Evolutionary conservation across 1,284 basidiomycete species (phyloP).

Genomic region (Malassezia equina): DNA sequence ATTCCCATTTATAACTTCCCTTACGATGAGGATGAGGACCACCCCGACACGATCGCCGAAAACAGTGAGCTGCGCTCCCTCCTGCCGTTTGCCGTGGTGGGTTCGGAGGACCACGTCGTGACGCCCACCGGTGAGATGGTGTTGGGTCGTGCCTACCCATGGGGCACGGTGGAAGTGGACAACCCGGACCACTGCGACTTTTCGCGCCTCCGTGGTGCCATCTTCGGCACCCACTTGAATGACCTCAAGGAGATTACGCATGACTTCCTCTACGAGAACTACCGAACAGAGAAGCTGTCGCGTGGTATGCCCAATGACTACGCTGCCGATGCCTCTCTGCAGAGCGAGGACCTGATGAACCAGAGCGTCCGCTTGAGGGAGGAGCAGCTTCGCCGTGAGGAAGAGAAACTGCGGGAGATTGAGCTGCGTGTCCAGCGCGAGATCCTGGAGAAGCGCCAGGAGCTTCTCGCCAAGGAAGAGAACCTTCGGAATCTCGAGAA

Average conservation of each 20-base stretch:
- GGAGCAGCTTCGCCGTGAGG: slow-evolving; percentile 88
- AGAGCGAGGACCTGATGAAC: slow-evolving; percentile 82
- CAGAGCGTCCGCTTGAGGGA: slow-evolving; percentile 96
- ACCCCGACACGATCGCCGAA: slow-evolving; percentile 95
- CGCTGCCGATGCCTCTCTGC: slow-evolving; percentile 34
- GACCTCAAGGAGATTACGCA: slow-evolving; percentile 84
- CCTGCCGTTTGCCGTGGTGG: slow-evolving; percentile 85
- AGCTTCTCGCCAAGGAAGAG: slow-evolving; percentile 57
- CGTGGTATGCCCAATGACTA: slow-evolving; percentile 73
- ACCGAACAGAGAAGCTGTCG: slow-evolving; percentile 95
- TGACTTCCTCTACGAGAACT: slow-evolving; percentile 79
- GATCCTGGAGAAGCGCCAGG: slow-evolving; percentile 97
- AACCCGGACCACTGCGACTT: slow-evolving; percentile 98
- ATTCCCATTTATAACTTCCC: slow-evolving; percentile 99
- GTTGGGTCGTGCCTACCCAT: slow-evolving; percentile 85
- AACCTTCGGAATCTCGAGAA: slow-evolving; percentile 69
- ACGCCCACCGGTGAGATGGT: slow-evolving; percentile 73
- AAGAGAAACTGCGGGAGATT: slow-evolving; percentile 76
- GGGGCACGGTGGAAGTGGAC: slow-evolving; percentile 97
- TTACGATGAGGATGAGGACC: slow-evolving; percentile 93
- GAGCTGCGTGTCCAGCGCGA: slow-evolving; percentile 96
- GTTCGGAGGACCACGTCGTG: slow-evolving; percentile 91
- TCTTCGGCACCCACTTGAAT: slow-evolving; percentile 86
- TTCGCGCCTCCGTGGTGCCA: slow-evolving; percentile 73
- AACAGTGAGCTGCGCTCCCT: slow-evolving; percentile 55